These are phyloP conservation scores for Linum trigynum DNA, from an alignment of 345 rosid species.

Conservation along the genomic window DNA sequence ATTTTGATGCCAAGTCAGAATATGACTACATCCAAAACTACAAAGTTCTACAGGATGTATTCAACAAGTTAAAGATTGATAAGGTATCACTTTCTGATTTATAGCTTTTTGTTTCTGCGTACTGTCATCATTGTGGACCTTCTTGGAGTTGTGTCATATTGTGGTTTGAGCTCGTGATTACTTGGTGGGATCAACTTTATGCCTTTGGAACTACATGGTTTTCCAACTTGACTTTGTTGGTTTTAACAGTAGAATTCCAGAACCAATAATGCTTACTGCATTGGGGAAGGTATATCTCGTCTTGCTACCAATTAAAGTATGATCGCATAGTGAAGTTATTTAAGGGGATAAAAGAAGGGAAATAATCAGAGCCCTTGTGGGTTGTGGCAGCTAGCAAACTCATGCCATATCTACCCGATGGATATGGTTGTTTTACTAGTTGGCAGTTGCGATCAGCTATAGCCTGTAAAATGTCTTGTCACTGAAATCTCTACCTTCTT, in stretches of 20 bases:
- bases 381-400: not conserved
- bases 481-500: conserved; percentile 1
- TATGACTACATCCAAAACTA: conserved; percentile 96
- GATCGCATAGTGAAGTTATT: too few relatives aligned
- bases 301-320: too few relatives aligned
- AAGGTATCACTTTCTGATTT: conserved; percentile 36
- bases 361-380: not conserved
- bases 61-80: conserved; percentile 85
- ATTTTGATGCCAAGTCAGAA: conserved; percentile 90
- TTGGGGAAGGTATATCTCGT: too few relatives aligned
- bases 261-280: too few relatives aligned
- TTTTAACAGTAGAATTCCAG: too few relatives aligned
- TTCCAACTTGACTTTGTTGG: too few relatives aligned
- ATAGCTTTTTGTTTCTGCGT: not conserved
- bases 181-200: too few relatives aligned
- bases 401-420: not conserved
- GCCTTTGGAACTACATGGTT: too few relatives aligned
- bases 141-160: not conserved
- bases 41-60: conserved; percentile 89
- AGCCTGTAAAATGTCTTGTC: not conserved
- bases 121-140: not conserved
- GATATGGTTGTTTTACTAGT: too few relatives aligned
- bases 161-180: too few relatives aligned
- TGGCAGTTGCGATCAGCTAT: not conserved
- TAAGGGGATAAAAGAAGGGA: too few relatives aligned